phyloP scores from a whole-genome alignment of 2,329 filamentous ascomycete genomes.

The Penicillium sp. region DNA sequence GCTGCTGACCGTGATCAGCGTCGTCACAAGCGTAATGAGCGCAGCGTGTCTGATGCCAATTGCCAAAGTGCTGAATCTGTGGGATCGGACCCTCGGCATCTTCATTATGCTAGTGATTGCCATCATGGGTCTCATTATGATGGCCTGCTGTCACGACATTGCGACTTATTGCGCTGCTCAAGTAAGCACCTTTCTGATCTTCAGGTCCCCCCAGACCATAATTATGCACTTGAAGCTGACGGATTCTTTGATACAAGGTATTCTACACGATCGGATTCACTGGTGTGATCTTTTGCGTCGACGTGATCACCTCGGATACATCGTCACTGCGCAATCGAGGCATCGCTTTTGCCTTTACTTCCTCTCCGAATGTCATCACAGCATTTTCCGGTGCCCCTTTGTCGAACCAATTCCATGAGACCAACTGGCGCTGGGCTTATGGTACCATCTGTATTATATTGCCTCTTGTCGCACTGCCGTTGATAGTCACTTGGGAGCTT shows the following conservation, averaged over 20 bases:
- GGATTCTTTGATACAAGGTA: slow-evolving; percentile 27
- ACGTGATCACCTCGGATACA: slow-evolving; percentile 51
- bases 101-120: slow-evolving; percentile 48
- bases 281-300: slow-evolving; percentile 30
- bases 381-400: slow-evolving; percentile 58
- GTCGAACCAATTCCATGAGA: slow-evolving; percentile 38
- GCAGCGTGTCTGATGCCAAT: slow-evolving; percentile 59
- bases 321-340: slow-evolving; percentile 60
- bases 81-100: slow-evolving; percentile 60
- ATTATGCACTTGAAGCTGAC: slow-evolving; percentile 17
- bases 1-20: slow-evolving; percentile 53
- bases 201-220: slow-evolving; percentile 17
- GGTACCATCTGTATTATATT: slow-evolving; percentile 62
- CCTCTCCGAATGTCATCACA: slow-evolving; percentile 62
- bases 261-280: slow-evolving; percentile 48
- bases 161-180: slow-evolving; percentile 62
- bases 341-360: slow-evolving; percentile 59
- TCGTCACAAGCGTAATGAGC: slow-evolving; percentile 56
- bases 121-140: slow-evolving; percentile 56
- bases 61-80: slow-evolving; percentile 62
- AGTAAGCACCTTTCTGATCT: slow-evolving; percentile 42
- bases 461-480: slow-evolving; percentile 55
- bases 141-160: slow-evolving; percentile 60
- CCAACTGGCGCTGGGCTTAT: slow-evolving; percentile 63
- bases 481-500: slow-evolving; percentile 53